Conservation (phyloP, 148 eudicot genomes). For the Selenicereus undatus region DNA sequence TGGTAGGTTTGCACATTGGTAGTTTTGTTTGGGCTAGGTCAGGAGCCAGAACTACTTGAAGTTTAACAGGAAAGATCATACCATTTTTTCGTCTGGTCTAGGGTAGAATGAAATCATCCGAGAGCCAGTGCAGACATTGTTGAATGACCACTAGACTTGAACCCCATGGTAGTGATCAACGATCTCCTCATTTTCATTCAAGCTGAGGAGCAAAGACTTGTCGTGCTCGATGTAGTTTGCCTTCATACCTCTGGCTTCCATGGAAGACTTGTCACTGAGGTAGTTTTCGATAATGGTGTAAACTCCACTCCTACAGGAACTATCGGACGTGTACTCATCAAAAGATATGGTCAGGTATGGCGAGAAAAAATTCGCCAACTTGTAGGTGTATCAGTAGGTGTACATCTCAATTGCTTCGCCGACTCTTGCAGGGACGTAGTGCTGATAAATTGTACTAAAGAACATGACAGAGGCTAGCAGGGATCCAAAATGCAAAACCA, state of each 20-base stretch:
- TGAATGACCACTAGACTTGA: slow-evolving; percentile 32
- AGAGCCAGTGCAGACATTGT: background rate
- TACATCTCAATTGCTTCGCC: slow-evolving; percentile 18
- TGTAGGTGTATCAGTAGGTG: slow-evolving; percentile 7
- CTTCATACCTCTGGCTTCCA: slow-evolving; percentile 33
- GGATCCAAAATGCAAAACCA: slow-evolving; percentile 25
- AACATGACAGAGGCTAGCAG: slow-evolving; percentile 29
- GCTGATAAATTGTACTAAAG: slow-evolving; percentile 32
- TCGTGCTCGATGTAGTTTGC: slow-evolving; percentile 29
- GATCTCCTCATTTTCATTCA: slow-evolving; percentile 42
- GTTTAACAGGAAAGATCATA: too few relatives aligned
- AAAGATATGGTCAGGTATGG: slow-evolving; percentile 38
- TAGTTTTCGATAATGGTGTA: slow-evolving; percentile 37
- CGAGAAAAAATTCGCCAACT: slow-evolving; percentile 8
- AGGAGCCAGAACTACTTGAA: too few relatives aligned
- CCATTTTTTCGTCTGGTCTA: slow-evolving; percentile 4
- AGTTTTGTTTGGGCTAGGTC: too few relatives aligned
- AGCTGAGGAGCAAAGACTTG: slow-evolving; percentile 29
- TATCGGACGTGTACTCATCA: slow-evolving; percentile 26
- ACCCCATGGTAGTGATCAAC: slow-evolving; percentile 35
- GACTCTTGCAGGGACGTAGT: slow-evolving; percentile 30
- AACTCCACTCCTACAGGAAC: slow-evolving; percentile 28
- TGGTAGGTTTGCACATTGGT: too few relatives aligned
- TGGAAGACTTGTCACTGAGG: slow-evolving; percentile 27
- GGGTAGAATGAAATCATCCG: background rate